Base-by-base conservation (phyloP, 441 rosid species). In the Isatis lusitanica region DNA sequence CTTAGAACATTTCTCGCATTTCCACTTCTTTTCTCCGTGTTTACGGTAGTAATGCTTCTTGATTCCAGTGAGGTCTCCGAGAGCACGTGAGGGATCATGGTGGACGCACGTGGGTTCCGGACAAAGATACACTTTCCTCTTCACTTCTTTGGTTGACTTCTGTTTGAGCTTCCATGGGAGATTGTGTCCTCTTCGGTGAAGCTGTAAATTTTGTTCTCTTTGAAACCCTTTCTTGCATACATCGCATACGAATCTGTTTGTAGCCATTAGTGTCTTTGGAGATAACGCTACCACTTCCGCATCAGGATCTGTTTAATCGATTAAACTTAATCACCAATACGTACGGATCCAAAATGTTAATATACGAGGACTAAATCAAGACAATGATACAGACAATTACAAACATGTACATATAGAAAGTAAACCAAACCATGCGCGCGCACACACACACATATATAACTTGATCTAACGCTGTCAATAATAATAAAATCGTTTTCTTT, bases 61-160 rank as follows among this genome's bases (percentile, higher is more conserved):
- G 50, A 92, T 89, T 10, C 96, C 98, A 8, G 96, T 90, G 30
- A 92, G 91, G 81, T 92, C 98, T 0, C 98, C 96, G 16, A 92
- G 96, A 40, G 98, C 90, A 71, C 96, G 84, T 36, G 93, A 88
- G 5, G 93, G 90, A 63, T 92, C 90, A 38, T 92, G 98, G 83
- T 92, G 98, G 78, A 92, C 96, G 83, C 97, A 92, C 44, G 92
- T 86, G 74, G 93, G 93, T 77, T 90, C 97, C 7, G 97, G 97
- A 76, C 97, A 92, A 10, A 92, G 84, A 78, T 90, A 92, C 26
- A 92, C 97, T 78, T 90, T 90, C 78, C 88, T 84, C 87, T 73
- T 83, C 74, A 85, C 96, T 58, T 86, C 96, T 78, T 86, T 86
- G 71, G 85, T 80, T 35, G 80, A 85, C 81, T 88, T 90, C 86